A percentile compares a stretch with the other conserved stretches of the same genome.
phyloP scores from a whole-genome alignment of 2,329 filamentous ascomycete species.

The Pseudocercospora cruenta region DNA sequence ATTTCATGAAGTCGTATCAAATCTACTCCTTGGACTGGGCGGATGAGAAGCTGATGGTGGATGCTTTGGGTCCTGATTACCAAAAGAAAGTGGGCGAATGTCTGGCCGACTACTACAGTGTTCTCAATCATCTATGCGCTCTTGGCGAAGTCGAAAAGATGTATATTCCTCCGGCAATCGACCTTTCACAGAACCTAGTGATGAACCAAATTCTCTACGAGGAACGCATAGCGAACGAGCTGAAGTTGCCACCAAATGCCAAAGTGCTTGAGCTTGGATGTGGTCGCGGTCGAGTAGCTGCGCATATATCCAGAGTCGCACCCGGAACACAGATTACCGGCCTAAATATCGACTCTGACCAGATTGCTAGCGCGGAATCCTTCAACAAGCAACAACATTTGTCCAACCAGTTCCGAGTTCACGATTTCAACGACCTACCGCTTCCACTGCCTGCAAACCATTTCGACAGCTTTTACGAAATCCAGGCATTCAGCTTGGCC shows the following conservation, averaged over 20 bases:
- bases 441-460: conserved; percentile 30
- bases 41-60: conserved; percentile 34
- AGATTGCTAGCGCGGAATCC: conserved; percentile 32
- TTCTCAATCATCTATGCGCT: conserved; percentile 37
- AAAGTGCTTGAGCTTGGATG: conserved; percentile 37
- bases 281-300: conserved; percentile 36
- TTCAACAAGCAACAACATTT: conserved; percentile 29
- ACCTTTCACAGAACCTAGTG: conserved; percentile 25
- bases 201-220: conserved; percentile 37
- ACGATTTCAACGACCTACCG: conserved; percentile 37
- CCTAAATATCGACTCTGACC: conserved; percentile 37
- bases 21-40: conserved; percentile 39
- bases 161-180: conserved; percentile 37
- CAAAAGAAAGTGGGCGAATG: conserved; percentile 34
- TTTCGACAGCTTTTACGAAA: conserved; percentile 39
- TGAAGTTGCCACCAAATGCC: conserved; percentile 31
- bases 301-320: conserved; percentile 31
- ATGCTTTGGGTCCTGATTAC: conserved; percentile 33
- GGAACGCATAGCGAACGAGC: conserved; percentile 32
- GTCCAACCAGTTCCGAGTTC: conserved; percentile 30
- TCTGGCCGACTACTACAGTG: conserved; percentile 35
- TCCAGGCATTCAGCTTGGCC: conserved; percentile 37
- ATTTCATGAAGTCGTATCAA: conserved; percentile 36
- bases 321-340: conserved; percentile 34
- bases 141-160: conserved; percentile 37